phyloP scores from a whole-genome alignment of 306 rosid species.

The Trichosanthes cucumerina region DNA sequence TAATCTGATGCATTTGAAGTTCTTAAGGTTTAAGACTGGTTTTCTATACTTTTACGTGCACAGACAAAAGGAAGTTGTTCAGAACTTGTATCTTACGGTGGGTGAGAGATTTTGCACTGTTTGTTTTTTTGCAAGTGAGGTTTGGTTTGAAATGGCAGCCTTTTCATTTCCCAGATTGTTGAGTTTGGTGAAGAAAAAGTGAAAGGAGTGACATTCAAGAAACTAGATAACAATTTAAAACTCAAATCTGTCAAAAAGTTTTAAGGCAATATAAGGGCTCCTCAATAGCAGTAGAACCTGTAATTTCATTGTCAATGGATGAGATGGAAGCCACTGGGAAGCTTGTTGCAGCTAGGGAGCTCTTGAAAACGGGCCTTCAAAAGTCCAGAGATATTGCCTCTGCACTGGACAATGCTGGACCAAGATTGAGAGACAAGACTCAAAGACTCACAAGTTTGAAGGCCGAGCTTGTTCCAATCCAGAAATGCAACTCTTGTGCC shows the following conservation, averaged over 20 bases:
- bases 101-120: constrained; percentile 39
- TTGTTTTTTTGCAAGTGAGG: constrained; percentile 62
- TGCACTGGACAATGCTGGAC: constrained; percentile 33
- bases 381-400: constrained; percentile 35
- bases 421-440: constrained; percentile 37
- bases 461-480: constrained; percentile 21
- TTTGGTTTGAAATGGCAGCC: constrained; percentile 40
- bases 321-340: constrained; percentile 27
- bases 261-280: constrained; percentile 21
- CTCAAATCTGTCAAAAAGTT: constrained; percentile 18
- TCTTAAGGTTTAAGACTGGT: not conserved
- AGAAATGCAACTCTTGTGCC: constrained; percentile 17
- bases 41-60: not conserved
- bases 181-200: constrained; percentile 72
- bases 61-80: not conserved
- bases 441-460: constrained; percentile 37
- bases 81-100: constrained; percentile 23
- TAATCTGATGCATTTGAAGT: not conserved
- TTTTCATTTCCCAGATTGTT: constrained; percentile 34
- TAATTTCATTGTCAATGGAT: constrained; percentile 23
- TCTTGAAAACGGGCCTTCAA: constrained; percentile 45
- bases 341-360: constrained; percentile 34
- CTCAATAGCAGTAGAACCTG: constrained; percentile 11
- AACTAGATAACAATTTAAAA: constrained; percentile 22
- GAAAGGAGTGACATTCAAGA: constrained; percentile 27